A percentile compares a stretch with the other conserved stretches of the same genome.
Conservation (phyloP, 768 basidiomycete genomes). For the Suillus subalutaceus region DNA sequence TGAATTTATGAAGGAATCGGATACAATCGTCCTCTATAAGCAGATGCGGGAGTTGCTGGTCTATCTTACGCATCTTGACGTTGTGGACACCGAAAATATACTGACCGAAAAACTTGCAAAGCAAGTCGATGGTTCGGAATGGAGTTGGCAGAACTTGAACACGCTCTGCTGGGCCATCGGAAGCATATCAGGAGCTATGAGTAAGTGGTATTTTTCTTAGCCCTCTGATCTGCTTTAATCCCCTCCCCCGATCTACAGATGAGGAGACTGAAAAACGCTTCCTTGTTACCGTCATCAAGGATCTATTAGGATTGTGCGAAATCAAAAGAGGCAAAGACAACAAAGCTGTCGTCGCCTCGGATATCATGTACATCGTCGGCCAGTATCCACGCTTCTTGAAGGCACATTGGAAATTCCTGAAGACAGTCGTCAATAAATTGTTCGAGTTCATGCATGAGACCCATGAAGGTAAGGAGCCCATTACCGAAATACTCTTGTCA, state of each 20-base stretch:
- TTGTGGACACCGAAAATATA: constrained; percentile 94
- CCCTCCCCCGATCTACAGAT: constrained; percentile 48
- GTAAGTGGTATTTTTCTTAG: constrained; percentile 49
- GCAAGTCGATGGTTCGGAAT: constrained; percentile 96
- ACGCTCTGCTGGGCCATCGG: constrained; percentile 99
- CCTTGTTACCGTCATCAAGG: constrained; percentile 98
- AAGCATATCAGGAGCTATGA: constrained; percentile 99
- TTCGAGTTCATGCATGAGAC: constrained; percentile 99
- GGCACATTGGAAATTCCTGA: constrained; percentile 99
- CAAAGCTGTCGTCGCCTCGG: constrained; percentile 96
- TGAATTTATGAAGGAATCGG: constrained; percentile 98
- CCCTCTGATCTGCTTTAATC: constrained; percentile 5
- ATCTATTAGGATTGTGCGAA: constrained; percentile 94
- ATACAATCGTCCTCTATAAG: constrained; percentile 99
- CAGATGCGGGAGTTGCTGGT: constrained; percentile 97
- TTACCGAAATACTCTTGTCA: constrained; percentile 19
- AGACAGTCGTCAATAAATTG: constrained; percentile 99
- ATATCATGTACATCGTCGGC: constrained; percentile 99
- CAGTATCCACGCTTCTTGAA: constrained; percentile 99
- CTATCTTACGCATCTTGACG: constrained; percentile 97
- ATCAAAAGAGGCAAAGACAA: constrained; percentile 99
- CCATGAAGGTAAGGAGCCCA: constrained; percentile 71
- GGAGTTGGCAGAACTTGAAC: constrained; percentile 99
- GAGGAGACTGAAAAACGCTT: constrained; percentile 99
- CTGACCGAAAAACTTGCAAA: constrained; percentile 96